A percentile compares a stretch with the other conserved stretches of the same genome.
These are phyloP conservation scores for Setaria italica DNA, from an alignment of 202 grass and related monocot genomes.

Conservation along the genomic window DNA sequence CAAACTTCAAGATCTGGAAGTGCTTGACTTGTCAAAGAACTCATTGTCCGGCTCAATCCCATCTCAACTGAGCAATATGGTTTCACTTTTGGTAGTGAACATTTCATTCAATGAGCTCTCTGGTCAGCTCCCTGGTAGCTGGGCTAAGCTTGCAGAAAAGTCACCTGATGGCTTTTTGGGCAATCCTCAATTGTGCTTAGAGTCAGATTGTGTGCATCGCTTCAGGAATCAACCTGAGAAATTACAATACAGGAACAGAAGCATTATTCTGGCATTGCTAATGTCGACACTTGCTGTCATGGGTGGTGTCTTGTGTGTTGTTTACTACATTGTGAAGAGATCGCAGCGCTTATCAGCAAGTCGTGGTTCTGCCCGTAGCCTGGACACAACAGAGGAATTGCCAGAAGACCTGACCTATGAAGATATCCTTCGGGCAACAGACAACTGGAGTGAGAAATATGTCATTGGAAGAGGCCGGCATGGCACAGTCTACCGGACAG, in stretches of 20 bases:
- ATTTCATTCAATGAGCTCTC: slow-evolving; percentile 62
- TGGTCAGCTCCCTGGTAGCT: slow-evolving; percentile 53
- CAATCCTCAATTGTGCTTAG: slow-evolving; percentile 52
- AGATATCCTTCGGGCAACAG: slow-evolving; percentile 70
- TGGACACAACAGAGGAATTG: slow-evolving; percentile 55
- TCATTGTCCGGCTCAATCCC: slow-evolving; percentile 57
- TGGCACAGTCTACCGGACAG: slow-evolving; percentile 68
- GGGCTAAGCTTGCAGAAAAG: slow-evolving; percentile 50
- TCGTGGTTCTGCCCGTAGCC: slow-evolving; percentile 19
- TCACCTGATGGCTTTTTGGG: slow-evolving; percentile 50
- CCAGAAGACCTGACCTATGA: slow-evolving; percentile 68
- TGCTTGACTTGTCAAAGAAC: slow-evolving; percentile 61
- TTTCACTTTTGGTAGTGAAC: slow-evolving; percentile 52
- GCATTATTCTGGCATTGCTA: slow-evolving; percentile 42
- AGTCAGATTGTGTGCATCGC: neutral
- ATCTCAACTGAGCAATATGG: slow-evolving; percentile 46
- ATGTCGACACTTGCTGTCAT: slow-evolving; percentile 12
- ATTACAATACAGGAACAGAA: slow-evolving; percentile 18
- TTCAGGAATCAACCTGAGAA: slow-evolving; percentile 31
- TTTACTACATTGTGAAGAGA: slow-evolving; percentile 40
- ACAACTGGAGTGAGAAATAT: slow-evolving; percentile 74
- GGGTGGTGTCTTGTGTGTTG: slow-evolving; percentile 30
- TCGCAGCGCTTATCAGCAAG: slow-evolving; percentile 30
- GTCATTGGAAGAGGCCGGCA: slow-evolving; percentile 71
- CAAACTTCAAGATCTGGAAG: slow-evolving; percentile 59